Evolutionary conservation across 306 rosid genomes (phyloP), one percentile per base, ranked within the genome.

Genomic region (Betula pendula): DNA sequence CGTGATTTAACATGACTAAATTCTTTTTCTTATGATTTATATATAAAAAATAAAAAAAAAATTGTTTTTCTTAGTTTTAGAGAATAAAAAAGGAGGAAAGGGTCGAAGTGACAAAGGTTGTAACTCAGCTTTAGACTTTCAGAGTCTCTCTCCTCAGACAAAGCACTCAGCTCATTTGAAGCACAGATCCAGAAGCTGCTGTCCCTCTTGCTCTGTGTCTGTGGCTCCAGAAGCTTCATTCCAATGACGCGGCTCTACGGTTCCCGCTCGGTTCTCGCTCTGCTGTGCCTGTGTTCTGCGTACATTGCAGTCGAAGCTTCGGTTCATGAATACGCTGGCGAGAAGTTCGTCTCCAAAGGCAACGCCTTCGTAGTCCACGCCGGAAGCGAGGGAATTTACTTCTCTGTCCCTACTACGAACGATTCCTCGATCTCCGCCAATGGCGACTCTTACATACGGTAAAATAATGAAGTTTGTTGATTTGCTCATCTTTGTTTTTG

Each of bases 381-480:
- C 5, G 99, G 99, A 17, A 96, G 99, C 70, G 99, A 96, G 83
- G 99, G 99, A 70, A 91, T 96, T 84, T 91, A 91, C 96, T 87
- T 90, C 27, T 89, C 97, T 50, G 3, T 67, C 75, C 77, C 85
- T 29, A 70, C 68, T 75, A 80, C 25, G 42, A 81, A 73, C 72
- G 78, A 83, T 2, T 80, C 79, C 72, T 76, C 73, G 10, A 19
- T 63, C 45, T 81, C 94, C 67, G 75, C 85, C 27, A 81, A 75
- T 60, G 90, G 87, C 19, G 89, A 85, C 78, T 87, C 99, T 68
- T 92, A 70, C 85, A 87, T 96, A 22, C 85, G 97, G 99, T 92
- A 55, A 51, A 69, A 62, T 48, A 59, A 42, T 75, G 45, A n/a
- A 35, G 12, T n/a, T 66, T 2, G 63, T 24, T 56, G 33, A 56